A percentile compares a stretch with the other conserved stretches of the same genome.
Evolutionary conservation across 2,329 filamentous ascomycete species (phyloP).

Genomic region (Beauveria scarabaeidicola): DNA sequence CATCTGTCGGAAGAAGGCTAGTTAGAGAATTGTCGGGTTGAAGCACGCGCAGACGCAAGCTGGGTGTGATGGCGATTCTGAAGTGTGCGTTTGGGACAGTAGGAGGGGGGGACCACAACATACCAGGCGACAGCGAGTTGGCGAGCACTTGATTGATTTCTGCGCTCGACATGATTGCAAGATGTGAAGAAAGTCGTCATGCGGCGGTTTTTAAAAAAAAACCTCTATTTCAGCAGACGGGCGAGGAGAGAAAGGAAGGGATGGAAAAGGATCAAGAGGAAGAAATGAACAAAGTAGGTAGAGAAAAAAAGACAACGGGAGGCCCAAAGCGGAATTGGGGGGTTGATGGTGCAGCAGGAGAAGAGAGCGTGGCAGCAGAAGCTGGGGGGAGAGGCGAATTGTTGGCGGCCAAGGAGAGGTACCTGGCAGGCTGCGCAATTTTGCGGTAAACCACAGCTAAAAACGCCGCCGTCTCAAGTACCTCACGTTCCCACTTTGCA

Average conservation of each 20-base stretch:
- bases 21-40: constrained; percentile 17
- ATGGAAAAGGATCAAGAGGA: not conserved
- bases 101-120: constrained; percentile 28
- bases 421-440: not conserved
- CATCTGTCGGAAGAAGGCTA: constrained; percentile 54
- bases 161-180: constrained; percentile 59
- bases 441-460: not conserved
- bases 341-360: constrained; percentile 5
- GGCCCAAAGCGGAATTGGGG: constrained; percentile 10
- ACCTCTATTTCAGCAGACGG: constrained; percentile 1
- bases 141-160: constrained; percentile 97
- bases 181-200: constrained; percentile 28
- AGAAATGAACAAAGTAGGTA: constrained; percentile 2
- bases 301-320: constrained; percentile 7
- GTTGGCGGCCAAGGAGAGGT: not conserved
- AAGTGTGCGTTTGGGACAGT: constrained; percentile 7
- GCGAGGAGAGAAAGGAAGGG: constrained; percentile 8
- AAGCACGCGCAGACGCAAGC: not conserved
- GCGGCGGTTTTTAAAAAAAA: constrained; percentile 20
- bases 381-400: not conserved
- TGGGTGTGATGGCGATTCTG: constrained; percentile 8
- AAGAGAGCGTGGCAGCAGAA: not conserved
- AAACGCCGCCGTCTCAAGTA: not conserved
- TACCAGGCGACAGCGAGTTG: constrained; percentile 92
- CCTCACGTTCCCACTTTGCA: not conserved